These are phyloP conservation scores for Tilletia walkeri DNA, from an alignment of 1,284 basidiomycete species.

Conservation along the genomic window DNA sequence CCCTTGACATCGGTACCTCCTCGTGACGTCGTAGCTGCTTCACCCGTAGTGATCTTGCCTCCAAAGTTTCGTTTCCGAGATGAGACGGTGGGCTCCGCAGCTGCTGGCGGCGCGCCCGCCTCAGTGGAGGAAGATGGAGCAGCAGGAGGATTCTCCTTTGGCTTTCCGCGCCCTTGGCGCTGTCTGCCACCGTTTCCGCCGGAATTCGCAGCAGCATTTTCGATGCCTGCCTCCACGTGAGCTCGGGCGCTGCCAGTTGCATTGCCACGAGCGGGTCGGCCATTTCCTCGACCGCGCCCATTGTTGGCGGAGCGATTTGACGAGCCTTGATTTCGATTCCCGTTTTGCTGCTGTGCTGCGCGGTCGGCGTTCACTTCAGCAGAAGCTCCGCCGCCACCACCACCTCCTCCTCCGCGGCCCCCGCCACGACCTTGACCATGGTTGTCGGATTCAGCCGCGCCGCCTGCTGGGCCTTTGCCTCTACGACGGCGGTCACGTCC, in stretches of 20 bases:
- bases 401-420: no score
- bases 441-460: background rate
- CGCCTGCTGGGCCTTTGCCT: background rate
- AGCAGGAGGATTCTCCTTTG: background rate
- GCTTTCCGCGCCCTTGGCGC: background rate
- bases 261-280: no score
- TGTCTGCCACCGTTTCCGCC: background rate
- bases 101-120: background rate
- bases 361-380: background rate
- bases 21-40: background rate
- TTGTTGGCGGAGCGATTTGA: no score
- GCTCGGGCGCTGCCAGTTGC: no score
- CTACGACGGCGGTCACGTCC: background rate
- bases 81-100: background rate
- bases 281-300: no score
- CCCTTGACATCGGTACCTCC: background rate
- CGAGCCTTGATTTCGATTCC: no score
- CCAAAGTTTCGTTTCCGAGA: conserved; percentile 9
- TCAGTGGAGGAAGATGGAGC: background rate
- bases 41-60: background rate
- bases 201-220: no score
- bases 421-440: no score
- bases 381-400: no score
- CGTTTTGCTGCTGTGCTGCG: background rate
- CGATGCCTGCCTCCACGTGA: no score